These are phyloP conservation scores for Pyrenula aspistea DNA, from an alignment of 495 filamentous ascomycete species.

Conservation along the genomic window DNA sequence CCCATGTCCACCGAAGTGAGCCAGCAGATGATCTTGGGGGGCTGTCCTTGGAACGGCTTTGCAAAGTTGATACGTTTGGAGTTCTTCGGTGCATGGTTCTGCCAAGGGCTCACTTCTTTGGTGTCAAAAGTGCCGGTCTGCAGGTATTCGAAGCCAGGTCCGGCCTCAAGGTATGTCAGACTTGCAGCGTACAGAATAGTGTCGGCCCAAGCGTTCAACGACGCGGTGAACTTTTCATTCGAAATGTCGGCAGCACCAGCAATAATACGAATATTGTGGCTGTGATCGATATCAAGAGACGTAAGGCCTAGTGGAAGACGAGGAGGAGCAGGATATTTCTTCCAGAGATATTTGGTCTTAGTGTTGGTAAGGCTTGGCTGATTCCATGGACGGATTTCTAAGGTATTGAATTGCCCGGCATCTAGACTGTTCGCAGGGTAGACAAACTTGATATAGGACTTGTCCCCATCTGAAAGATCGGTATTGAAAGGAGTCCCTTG, in stretches of 20 bases:
- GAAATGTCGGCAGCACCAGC: not conserved
- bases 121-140: constrained; percentile 6
- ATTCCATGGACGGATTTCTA: not conserved
- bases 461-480: constrained; percentile 6
- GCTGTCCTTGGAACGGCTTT: not conserved
- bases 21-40: constrained; percentile 9
- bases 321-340: not conserved
- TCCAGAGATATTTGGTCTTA: not conserved
- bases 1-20: constrained; percentile 6
- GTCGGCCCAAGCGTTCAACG: constrained; percentile 1
- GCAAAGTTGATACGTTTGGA: constrained; percentile 1
- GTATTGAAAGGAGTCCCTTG: constrained; percentile 3
- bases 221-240: not conserved
- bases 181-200: not conserved
- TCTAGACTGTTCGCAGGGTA: constrained; percentile 3
- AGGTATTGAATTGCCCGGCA: constrained; percentile 4
- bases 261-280: too few relatives aligned
- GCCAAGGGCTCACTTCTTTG: constrained; percentile 2
- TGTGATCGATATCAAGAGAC: constrained; percentile 1
- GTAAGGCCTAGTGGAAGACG: constrained; percentile 1
- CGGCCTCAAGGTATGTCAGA: constrained; percentile 7
- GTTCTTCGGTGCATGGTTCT: not conserved
- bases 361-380: not conserved
- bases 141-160: not conserved
- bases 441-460: constrained; percentile 4